Evolutionary conservation across 495 filamentous ascomycete genomes (phyloP).

Genomic region (Aspergillus steynii): DNA sequence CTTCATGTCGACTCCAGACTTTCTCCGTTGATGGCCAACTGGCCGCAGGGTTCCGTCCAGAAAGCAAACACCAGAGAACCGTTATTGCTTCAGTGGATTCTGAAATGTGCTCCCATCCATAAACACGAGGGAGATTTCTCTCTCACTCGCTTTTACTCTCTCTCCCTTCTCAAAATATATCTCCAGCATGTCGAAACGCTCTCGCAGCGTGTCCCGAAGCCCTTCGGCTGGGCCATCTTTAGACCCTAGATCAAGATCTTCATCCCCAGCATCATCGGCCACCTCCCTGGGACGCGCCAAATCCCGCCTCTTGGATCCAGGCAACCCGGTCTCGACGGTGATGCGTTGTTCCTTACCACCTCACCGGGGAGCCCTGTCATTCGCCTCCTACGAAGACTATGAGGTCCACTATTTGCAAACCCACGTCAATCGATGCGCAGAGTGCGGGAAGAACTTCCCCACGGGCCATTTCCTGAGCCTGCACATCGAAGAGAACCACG

Average conservation of each 20-base stretch:
- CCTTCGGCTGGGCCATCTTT: constrained; percentile 20
- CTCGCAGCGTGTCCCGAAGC: constrained; percentile 50
- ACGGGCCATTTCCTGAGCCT: constrained; percentile 70
- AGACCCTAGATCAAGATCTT: constrained; percentile 24
- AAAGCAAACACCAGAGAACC: too few species aligned
- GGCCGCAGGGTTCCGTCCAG: too few species aligned
- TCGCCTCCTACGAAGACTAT: constrained; percentile 77
- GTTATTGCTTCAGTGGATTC: too few species aligned
- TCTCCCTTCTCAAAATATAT: too few species aligned
- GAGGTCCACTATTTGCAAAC: constrained; percentile 80
- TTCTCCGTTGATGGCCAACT: too few species aligned
- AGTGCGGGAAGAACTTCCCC: constrained; percentile 79
- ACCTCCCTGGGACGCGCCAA: constrained; percentile 28
- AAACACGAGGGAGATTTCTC: too few species aligned
- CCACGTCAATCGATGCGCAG: constrained; percentile 81
- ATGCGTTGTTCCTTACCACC: constrained; percentile 83
- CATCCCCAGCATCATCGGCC: constrained; percentile 24
- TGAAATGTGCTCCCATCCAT: too few species aligned
- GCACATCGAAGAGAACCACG: constrained; percentile 92
- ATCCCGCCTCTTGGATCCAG: constrained; percentile 25
- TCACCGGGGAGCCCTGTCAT: constrained; percentile 66
- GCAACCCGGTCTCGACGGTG: constrained; percentile 29
- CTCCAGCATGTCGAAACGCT: constrained; percentile 60
- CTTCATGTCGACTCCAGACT: too few species aligned
- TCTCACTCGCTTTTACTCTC: too few species aligned